Evolutionary conservation across 2,329 filamentous ascomycete species (phyloP).

Genomic region (Microthyrium microscopicum): DNA sequence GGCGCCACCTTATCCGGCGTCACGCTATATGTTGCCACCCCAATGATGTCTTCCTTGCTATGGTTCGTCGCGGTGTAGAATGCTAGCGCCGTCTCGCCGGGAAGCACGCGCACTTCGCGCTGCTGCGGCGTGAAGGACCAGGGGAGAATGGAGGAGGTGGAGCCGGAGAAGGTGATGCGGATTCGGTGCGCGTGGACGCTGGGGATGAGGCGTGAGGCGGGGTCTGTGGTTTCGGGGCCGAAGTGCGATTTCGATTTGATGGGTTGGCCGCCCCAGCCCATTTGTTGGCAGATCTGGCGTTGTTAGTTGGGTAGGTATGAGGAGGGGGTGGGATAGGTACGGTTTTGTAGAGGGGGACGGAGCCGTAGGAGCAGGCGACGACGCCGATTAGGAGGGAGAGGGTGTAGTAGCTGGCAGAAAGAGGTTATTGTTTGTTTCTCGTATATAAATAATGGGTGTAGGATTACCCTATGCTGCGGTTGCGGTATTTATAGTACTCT

Average conservation of each 20-base stretch:
- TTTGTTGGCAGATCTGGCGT: constrained; percentile 60
- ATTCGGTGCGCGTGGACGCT: constrained; percentile 69
- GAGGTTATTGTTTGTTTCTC: not conserved
- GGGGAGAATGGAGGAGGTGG: constrained; percentile 82
- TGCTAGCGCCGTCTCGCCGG: constrained; percentile 88
- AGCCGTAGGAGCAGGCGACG: constrained; percentile 65
- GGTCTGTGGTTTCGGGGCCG: constrained; percentile 37
- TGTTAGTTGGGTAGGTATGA: not conserved
- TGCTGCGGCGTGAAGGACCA: constrained; percentile 98
- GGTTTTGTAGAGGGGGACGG: constrained; percentile 79
- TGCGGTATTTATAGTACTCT: constrained; percentile 48
- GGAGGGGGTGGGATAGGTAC: constrained; percentile 24
- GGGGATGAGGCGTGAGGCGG: constrained; percentile 61
- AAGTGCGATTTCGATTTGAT: constrained; percentile 61
- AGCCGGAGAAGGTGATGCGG: constrained; percentile 89
- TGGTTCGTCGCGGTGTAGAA: constrained; percentile 96
- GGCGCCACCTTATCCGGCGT: constrained; percentile 89
- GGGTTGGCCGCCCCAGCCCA: constrained; percentile 84
- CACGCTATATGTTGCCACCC: constrained; percentile 93
- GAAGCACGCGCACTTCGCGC: constrained; percentile 85
- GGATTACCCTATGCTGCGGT: constrained; percentile 38
- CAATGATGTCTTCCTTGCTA: constrained; percentile 83
- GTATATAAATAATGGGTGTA: not conserved
- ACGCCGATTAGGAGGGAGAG: constrained; percentile 65
- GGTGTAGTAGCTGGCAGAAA: constrained; percentile 48